phyloP scores from a whole-genome alignment of 176 grass and related monocot species.

The Avena sativa region DNA sequence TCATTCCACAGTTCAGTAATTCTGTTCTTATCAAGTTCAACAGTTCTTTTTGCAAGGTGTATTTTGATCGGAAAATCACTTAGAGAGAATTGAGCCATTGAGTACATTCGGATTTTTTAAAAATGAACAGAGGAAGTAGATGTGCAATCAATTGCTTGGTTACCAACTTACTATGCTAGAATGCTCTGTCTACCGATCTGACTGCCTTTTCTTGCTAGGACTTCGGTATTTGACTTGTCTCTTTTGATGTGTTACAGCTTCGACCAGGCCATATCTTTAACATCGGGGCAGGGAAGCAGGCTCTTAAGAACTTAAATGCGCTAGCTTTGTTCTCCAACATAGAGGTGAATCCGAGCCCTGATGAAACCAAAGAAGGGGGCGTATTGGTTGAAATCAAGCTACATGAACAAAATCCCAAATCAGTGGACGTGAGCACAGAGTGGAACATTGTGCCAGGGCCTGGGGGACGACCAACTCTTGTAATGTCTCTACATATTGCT shows the following conservation, averaged over 20 bases:
- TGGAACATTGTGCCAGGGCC: conserved; percentile 87
- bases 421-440: conserved; percentile 84
- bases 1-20: not conserved
- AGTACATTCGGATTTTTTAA: not conserved
- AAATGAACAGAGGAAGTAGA: not conserved
- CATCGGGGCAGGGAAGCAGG: conserved; percentile 89
- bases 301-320: conserved; percentile 88
- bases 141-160: not conserved
- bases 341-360: conserved; percentile 86
- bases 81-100: not conserved
- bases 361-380: conserved; percentile 94
- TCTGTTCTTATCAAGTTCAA: not conserved
- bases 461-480: conserved; percentile 82
- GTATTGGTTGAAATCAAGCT: conserved; percentile 94
- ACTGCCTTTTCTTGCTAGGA: not conserved
- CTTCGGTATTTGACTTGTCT: conserved; percentile 25
- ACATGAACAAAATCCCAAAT: conserved; percentile 87
- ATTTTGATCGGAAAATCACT: not conserved
- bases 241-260: conserved; percentile 60
- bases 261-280: conserved; percentile 93
- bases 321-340: conserved; percentile 90
- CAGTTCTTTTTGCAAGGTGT: not conserved
- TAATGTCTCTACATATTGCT: conserved; percentile 45
- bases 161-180: not conserved
- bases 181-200: conserved; percentile 1